Base-by-base conservation (phyloP, 176 grass and related monocot species). In the Pharus latifolius region DNA sequence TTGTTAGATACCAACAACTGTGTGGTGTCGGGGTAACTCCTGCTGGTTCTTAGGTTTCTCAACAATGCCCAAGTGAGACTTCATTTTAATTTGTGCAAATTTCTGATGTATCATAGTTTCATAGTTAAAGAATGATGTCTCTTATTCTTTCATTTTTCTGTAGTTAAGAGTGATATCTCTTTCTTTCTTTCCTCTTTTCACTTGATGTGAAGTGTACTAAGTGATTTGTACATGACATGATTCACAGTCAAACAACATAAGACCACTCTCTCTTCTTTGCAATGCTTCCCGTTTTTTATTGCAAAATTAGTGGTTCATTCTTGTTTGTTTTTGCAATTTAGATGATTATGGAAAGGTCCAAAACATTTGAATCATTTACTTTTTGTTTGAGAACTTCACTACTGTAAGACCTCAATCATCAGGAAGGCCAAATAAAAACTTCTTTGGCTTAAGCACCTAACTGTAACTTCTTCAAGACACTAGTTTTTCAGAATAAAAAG, bases 91-190 rank as follows among this genome's bases (percentile, higher is more conserved):
- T 12, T 26, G 23, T 63, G 38, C 55, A 48, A 24, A 46, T 41
- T 24, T 16, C 20, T 49, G 6, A 10, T 66, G 56, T 49, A 50
- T n/a, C 14, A 31, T 27, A 42, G 20, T 15, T 37, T 49, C 8
- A n/a, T 13, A 61, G 24, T 8, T 25, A n/a, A 23, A 11, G 10
- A 11, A 17, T 15, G 2, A 22, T 27, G 73, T 59, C 33, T 26
- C 83, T 75, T 26, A 63, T 78, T 61, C 22, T 3, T 62, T 58
- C 41, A 65, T 65, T 44, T 31, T 2, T 65, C 55, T 75, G 63
- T 63, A 54, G 31, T 7, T 26, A 69, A 73, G 49, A 69, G 32
- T 22, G 8, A 10, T 25, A 12, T n/a, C 11, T n/a, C n/a, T n/a
- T n/a, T n/a, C n/a, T n/a, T n/a, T n/a, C n/a, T n/a, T 41, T 19